These are phyloP conservation scores for Suaeda aralocaspica DNA, from an alignment of 148 eudicot genomes.

Conservation along the genomic window DNA sequence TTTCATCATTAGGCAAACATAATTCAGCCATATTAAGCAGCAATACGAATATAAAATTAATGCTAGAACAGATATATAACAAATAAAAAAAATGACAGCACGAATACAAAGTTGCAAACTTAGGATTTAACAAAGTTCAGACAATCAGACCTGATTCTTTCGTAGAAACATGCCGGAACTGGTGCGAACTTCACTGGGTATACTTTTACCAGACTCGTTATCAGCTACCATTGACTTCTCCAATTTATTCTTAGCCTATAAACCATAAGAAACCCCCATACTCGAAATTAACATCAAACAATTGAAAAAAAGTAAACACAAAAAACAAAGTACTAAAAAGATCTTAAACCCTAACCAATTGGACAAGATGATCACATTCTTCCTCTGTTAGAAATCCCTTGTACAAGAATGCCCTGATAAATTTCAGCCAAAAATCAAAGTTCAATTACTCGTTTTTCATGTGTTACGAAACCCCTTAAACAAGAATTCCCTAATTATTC, in stretches of 20 bases:
- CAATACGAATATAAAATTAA: neutral
- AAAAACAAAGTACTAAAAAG: no score
- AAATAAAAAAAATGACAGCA: neutral
- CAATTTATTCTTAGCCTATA: slow-evolving; percentile 76
- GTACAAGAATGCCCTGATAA: slow-evolving; percentile 69
- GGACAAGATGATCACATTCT: slow-evolving; percentile 91
- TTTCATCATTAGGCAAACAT: neutral
- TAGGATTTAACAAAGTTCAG: no score
- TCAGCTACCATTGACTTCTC: slow-evolving; percentile 91
- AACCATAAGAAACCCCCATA: slow-evolving; percentile 1
- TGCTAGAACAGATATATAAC: neutral
- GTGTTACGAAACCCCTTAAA: no score
- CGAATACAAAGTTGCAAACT: no score
- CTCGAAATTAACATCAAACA: neutral
- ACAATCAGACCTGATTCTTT: slow-evolving; percentile 67
- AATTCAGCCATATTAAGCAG: neutral
- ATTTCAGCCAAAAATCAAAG: neutral
- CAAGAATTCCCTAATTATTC: no score
- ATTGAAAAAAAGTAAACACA: neutral
- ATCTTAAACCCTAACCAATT: slow-evolving; percentile 47
- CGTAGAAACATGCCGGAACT: slow-evolving; percentile 83
- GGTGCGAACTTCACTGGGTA: slow-evolving; percentile 67
- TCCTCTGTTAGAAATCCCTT: slow-evolving; percentile 58
- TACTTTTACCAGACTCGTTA: slow-evolving; percentile 67
- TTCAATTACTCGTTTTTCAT: no score